phyloP scores from a whole-genome alignment of 176 grass and related monocot genomes.

The Hyparrhenia diplandra region DNA sequence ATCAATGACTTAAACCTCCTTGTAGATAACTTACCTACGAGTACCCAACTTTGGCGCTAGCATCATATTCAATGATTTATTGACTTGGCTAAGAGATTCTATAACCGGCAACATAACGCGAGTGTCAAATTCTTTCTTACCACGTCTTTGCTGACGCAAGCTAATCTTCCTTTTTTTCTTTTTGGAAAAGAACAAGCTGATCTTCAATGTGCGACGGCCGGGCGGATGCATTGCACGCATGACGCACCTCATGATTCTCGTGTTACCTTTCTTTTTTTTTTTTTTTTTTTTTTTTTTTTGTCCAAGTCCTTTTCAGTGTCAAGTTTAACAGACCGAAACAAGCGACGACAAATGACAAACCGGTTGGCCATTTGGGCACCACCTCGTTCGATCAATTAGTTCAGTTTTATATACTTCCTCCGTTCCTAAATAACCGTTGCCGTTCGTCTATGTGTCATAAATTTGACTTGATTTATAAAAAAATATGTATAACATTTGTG shows the following conservation, averaged over 20 bases:
- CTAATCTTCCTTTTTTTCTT: background rate
- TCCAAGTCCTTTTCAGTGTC: background rate
- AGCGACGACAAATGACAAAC: background rate
- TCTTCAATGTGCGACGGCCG: background rate
- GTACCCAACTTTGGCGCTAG: no score
- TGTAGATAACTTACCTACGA: no score
- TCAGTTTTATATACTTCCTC: no score
- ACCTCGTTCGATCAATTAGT: background rate
- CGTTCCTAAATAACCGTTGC: no score
- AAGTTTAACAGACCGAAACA: background rate
- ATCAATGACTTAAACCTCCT: no score
- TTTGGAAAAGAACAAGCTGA: background rate
- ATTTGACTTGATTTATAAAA: no score
- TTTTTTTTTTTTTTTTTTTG: no score
- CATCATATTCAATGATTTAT: no score
- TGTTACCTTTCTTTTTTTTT: background rate
- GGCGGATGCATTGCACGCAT: background rate
- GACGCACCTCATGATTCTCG: background rate
- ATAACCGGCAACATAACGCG: no score
- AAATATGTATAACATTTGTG: no score
- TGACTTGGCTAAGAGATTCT: no score
- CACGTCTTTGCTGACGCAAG: background rate
- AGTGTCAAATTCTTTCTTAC: background rate
- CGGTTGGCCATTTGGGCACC: background rate
- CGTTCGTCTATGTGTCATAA: no score